These are phyloP conservation scores for Ensete glaucum DNA, from an alignment of 176 grass and related monocot genomes.

Conservation along the genomic window DNA sequence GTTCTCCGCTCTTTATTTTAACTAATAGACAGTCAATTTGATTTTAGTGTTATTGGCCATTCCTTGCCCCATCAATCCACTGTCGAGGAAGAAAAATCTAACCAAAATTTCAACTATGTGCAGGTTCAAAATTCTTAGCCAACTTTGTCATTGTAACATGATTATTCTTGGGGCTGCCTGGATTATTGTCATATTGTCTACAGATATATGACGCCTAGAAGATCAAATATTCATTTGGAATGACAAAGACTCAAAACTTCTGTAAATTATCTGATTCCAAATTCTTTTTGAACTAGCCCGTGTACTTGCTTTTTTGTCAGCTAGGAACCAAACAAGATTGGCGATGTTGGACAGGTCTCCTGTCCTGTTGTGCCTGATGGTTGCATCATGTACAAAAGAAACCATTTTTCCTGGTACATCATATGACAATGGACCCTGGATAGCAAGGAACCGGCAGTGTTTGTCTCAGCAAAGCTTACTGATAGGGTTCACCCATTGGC, in stretches of 20 bases:
- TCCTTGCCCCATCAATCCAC: not conserved
- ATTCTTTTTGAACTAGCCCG: slow-evolving; percentile 60
- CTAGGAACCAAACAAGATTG: slow-evolving; percentile 72
- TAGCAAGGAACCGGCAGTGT: slow-evolving; percentile 35
- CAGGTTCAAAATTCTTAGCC: slow-evolving; percentile 69
- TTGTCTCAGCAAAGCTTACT: too few species aligned
- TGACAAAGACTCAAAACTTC: slow-evolving; percentile 27
- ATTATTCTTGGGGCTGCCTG: slow-evolving; percentile 64
- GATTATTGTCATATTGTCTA: slow-evolving; percentile 68
- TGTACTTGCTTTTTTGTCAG: slow-evolving; percentile 65
- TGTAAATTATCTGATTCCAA: slow-evolving; percentile 51
- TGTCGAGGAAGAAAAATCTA: not conserved
- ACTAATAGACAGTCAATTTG: too few species aligned
- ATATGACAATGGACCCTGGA: slow-evolving; percentile 80
- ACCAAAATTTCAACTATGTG: not conserved
- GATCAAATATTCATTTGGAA: slow-evolving; percentile 45
- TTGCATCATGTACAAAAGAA: slow-evolving; percentile 53
- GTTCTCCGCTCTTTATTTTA: too few species aligned
- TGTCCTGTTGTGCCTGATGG: slow-evolving; percentile 68
- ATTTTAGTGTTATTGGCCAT: not conserved
- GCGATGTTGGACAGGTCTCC: slow-evolving; percentile 61
- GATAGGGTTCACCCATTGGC: slow-evolving; percentile 28
- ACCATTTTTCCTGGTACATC: slow-evolving; percentile 54
- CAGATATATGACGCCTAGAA: slow-evolving; percentile 61
- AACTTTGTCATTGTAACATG: slow-evolving; percentile 63